Conservation (phyloP, 176 grass and related monocot species). For the Raddia distichophylla region DNA sequence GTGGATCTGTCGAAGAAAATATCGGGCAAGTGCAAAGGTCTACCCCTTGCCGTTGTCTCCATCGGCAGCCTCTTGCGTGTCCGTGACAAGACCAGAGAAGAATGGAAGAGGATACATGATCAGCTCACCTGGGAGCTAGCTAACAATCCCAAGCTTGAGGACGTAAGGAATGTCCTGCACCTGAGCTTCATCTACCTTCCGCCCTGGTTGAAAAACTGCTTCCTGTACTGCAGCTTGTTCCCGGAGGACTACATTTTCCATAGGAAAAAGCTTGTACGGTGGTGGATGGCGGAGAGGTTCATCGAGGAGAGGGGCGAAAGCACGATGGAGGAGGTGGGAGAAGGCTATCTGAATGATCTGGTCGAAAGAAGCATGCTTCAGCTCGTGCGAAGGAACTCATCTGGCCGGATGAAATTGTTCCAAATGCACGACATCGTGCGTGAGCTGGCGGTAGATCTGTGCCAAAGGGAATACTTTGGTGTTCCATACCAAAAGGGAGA, state of each 20-base stretch:
- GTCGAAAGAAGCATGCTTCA: neutral
- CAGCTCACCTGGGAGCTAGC: neutral
- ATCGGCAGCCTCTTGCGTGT: neutral
- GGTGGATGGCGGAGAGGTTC: neutral
- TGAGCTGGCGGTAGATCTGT: neutral
- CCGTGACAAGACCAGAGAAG: neutral
- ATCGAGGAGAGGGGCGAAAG: neutral
- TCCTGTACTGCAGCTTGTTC: neutral
- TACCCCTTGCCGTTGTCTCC: neutral
- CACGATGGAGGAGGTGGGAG: neutral
- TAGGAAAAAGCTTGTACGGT: neutral
- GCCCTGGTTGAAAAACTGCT: neutral
- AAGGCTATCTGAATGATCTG: neutral
- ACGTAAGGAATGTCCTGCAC: neutral
- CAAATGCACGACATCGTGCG: neutral
- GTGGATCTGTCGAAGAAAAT: neutral
- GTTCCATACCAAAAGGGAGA: neutral
- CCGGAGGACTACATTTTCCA: neutral
- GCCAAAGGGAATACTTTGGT: neutral
- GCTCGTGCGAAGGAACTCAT: neutral
- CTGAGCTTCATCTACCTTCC: conserved; percentile 24
- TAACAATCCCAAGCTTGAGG: neutral
- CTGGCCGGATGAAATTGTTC: neutral
- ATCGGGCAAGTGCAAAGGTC: neutral
- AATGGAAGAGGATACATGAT: neutral